phyloP scores from a whole-genome alignment of 179 eudicot species.

The Gypsophila paniculata region DNA sequence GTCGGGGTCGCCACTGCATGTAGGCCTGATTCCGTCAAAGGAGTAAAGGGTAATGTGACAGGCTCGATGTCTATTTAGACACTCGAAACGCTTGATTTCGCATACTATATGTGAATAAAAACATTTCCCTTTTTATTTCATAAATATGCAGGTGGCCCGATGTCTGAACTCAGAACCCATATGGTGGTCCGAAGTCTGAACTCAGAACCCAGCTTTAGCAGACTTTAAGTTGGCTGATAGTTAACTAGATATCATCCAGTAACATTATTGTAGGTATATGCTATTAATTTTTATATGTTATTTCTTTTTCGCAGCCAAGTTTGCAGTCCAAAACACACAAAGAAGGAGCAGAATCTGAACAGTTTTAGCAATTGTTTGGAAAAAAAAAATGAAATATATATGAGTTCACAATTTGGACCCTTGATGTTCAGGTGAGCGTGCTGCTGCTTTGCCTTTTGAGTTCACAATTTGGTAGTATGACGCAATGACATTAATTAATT shows the following conservation, averaged over 20 bases:
- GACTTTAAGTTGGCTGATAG: not conserved
- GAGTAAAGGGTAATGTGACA: too few species aligned
- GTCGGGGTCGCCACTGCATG: too few species aligned
- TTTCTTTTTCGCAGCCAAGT: constrained; percentile 63
- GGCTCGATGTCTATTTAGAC: not conserved
- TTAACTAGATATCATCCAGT: not conserved
- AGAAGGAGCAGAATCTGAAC: constrained; percentile 83
- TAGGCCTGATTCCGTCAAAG: not conserved
- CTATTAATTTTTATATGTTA: constrained; percentile 4
- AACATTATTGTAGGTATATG: not conserved
- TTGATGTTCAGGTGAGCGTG: too few species aligned
- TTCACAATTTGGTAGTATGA: not conserved
- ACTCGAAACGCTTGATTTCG: not conserved
- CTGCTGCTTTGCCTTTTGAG: not conserved
- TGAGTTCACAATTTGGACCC: too few species aligned
- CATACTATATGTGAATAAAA: too few species aligned
- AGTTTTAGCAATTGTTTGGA: constrained; percentile 80
- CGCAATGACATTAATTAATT: too few species aligned
- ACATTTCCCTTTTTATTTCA: too few species aligned
- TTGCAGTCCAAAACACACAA: constrained; percentile 66
- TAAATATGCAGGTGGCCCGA: too few species aligned
- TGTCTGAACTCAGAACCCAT: too few species aligned
- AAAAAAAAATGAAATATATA: too few species aligned
- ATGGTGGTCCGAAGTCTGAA: not conserved
- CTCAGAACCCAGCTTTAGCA: too few species aligned